These are phyloP conservation scores for Hypoxylon sp. DNA, from an alignment of 2,329 filamentous ascomycete genomes.

Conservation along the genomic window DNA sequence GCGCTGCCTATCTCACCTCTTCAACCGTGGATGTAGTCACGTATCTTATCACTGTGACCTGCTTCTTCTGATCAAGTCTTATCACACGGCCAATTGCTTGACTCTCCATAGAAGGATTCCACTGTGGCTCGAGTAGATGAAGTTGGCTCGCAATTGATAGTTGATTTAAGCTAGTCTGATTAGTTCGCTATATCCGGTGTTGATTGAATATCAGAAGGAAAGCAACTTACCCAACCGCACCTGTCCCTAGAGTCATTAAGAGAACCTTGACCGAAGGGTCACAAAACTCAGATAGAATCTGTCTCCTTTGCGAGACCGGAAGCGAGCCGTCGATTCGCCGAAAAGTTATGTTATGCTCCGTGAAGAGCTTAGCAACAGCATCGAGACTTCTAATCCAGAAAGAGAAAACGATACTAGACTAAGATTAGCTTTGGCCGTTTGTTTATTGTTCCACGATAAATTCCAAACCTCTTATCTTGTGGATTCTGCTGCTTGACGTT, in stretches of 20 bases:
- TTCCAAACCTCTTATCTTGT: conserved; percentile 46
- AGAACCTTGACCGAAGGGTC: conserved; percentile 46
- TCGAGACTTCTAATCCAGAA: conserved; percentile 56
- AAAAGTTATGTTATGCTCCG: conserved; percentile 45
- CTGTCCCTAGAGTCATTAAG: conserved; percentile 55
- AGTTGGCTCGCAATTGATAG: conserved; percentile 52
- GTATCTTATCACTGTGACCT: conserved; percentile 50
- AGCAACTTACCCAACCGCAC: conserved; percentile 53
- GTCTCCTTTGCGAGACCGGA: conserved; percentile 38
- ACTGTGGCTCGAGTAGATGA: conserved; percentile 54
- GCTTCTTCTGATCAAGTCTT: conserved; percentile 50
- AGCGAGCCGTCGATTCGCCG: conserved; percentile 53
- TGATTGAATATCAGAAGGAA: background rate
- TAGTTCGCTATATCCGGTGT: background rate
- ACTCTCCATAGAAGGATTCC: conserved; percentile 53
- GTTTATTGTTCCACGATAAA: background rate
- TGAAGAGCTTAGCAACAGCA: conserved; percentile 49
- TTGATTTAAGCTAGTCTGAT: conserved; percentile 45
- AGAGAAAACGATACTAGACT: conserved; percentile 55
- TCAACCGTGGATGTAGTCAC: conserved; percentile 52
- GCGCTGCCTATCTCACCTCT: conserved; percentile 42
- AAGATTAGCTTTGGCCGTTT: no score
- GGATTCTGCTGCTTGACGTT: conserved; percentile 43
- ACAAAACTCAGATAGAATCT: conserved; percentile 49
- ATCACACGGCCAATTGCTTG: conserved; percentile 52